Conservation (phyloP, 495 filamentous ascomycete genomes). For the Aspergillus olivimuriae region DNA sequence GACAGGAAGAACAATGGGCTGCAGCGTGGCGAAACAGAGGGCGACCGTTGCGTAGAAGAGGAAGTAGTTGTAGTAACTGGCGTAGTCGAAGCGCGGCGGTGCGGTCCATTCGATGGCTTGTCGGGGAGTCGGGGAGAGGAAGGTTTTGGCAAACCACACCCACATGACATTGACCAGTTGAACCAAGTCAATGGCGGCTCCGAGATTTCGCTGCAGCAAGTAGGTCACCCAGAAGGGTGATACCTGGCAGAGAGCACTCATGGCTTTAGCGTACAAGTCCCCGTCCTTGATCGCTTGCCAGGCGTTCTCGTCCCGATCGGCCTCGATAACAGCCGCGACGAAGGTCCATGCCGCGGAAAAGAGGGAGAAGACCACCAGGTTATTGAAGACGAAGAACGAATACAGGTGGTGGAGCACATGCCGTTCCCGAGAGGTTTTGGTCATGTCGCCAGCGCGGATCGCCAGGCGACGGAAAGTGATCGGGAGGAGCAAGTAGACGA, state of each 20-base stretch:
- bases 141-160: constrained; percentile 76
- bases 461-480: constrained; percentile 84
- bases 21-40: constrained; percentile 76
- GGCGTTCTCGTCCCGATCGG: constrained; percentile 43
- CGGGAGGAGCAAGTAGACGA: constrained; percentile 83
- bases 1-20: constrained; percentile 86
- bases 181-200: constrained; percentile 80
- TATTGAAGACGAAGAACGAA: constrained; percentile 97
- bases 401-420: constrained; percentile 90
- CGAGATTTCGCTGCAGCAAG: constrained; percentile 85
- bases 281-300: constrained; percentile 63
- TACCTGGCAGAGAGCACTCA: constrained; percentile 65
- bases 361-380: constrained; percentile 85
- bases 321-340: constrained; percentile 55
- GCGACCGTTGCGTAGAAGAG: constrained; percentile 89
- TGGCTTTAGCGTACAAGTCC: constrained; percentile 52
- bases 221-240: constrained; percentile 94
- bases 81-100: constrained; percentile 88
- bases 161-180: constrained; percentile 75
- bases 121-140: constrained; percentile 80
- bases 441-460: constrained; percentile 73
- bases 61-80: constrained; percentile 93
- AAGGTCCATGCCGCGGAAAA: constrained; percentile 77
- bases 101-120: constrained; percentile 93
- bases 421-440: constrained; percentile 87